Base-by-base conservation (phyloP, 1,284 basidiomycete genomes). In the Thelephora terrestris region DNA sequence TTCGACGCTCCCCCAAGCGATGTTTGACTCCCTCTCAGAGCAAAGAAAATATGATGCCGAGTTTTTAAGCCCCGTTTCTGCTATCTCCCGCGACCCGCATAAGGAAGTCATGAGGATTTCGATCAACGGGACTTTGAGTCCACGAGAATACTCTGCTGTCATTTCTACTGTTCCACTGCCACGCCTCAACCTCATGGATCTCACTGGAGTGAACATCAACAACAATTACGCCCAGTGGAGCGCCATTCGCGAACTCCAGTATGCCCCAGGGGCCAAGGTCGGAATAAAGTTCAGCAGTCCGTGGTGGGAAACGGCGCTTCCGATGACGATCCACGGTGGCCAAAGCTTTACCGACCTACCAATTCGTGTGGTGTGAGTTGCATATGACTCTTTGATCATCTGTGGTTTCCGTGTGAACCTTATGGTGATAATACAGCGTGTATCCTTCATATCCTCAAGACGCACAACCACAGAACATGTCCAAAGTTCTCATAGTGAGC, bases 231-330 rank as follows among this genome's bases (percentile, higher is more conserved):
- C 29, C 4, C 64, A 65, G 49, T 35, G 25, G 24, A 57, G 48
- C 16, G 64, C 62, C 0, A 38, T 67, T 10, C 64, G 65, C n/a
- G 7, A 45, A 5, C 57, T 68, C 16, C 42, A 52, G 17, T 67
- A 68, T 40, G 50, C 50, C 12, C 49, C 61, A 4, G 47, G 57
- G 16, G 51, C 53, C 46, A 68, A 68, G 52, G 51, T 68, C 43
- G 66, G 58, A 1, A 56, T 67, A 4, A 52, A 58, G 52, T 68
- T 68, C 57, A 55, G 46, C 18, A 48, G 47, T 10, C 38, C 43
- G 20, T 62, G 59, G 61, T 63, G 60, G 60, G n/a, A n/a, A 24
- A 36, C 39, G 60, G 37, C 45, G 48, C 24, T 37, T 40, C 10
- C 10, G 47, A n/a, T 37, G 16, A 7, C 50, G 53, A 25, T 23